Evolutionary conservation across 108 stramenopile genomes (phyloP), one percentile per base, ranked within the genome.

Genomic region (Fragilariopsis cylindrus): DNA sequence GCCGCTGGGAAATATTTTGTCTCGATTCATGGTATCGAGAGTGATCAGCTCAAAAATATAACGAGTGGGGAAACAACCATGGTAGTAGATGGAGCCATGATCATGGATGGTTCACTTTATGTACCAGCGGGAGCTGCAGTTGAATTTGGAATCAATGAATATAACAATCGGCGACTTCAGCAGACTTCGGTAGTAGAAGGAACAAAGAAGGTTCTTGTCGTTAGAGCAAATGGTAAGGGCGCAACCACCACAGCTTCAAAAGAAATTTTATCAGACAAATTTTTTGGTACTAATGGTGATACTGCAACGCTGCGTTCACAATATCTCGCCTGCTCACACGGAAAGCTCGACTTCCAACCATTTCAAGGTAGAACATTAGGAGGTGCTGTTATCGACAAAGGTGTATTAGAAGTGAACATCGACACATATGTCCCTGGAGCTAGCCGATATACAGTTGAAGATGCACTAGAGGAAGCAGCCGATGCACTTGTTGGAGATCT

Each of bases 381-480:
- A 83, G 87, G 90, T 21, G 84, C 86, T 71, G 74, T 77, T 5
- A 46, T 72, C 21, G 47, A 18, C 7, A 42, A 54, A 0, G 73
- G 74, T 18, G 57, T 75, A 19, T 57, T 65, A 7, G 52, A 65
- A 54, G 58, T 74, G 41, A 39, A 60, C 41, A 60, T 74, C 7
- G 13, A 50, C 19, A 54, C 53, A 30, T 16, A 53, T 39, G 63
- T 55, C 52, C 8, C n/a, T 21, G 63, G 49, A 15, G 12, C 48
- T 11, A 54, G 40, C 15, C 30, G 49, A 60, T 54, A 13, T n/a
- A 53, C 13, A 7, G 64, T 65, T 16, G 64, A 55, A 65, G 73
- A 74, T 21, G 53, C 39, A 18, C 19, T 55, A 0, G 54, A 44
- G 0, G 43, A 47, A 13, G 73, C 63, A 2, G 48, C 58, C 48